These are phyloP conservation scores for Stagonosporopsis cucurbitacearum DNA, from an alignment of 2,329 filamentous ascomycete genomes.

Conservation along the genomic window DNA sequence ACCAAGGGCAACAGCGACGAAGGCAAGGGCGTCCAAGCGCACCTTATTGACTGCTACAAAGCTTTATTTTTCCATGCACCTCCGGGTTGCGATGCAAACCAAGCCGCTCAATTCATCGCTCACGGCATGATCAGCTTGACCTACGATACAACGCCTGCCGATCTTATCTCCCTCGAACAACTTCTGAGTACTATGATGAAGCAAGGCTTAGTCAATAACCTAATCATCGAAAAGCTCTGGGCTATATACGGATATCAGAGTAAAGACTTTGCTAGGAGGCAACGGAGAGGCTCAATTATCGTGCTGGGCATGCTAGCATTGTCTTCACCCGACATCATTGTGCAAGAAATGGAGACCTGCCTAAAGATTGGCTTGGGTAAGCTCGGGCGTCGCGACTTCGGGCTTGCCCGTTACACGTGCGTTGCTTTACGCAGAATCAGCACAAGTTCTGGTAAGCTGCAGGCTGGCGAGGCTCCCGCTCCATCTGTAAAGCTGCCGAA, in stretches of 20 bases:
- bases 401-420: conserved; percentile 93
- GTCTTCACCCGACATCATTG: conserved; percentile 89
- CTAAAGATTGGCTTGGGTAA: conserved; percentile 84
- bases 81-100: conserved; percentile 83
- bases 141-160: conserved; percentile 91
- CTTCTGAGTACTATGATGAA: conserved; percentile 98
- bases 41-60: conserved; percentile 96
- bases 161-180: conserved; percentile 94
- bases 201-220: conserved; percentile 80
- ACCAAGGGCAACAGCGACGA: conserved; percentile 99
- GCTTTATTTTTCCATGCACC: conserved; percentile 96
- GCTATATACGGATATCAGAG: conserved; percentile 95
- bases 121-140: conserved; percentile 99
- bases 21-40: conserved; percentile 95
- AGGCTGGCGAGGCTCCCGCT: conserved; percentile 60
- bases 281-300: conserved; percentile 92
- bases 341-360: conserved; percentile 95
- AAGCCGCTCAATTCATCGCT: conserved; percentile 93
- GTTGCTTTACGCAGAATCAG: conserved; percentile 91
- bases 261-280: conserved; percentile 84
- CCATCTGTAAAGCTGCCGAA: conserved; percentile 80
- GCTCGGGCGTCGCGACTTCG: conserved; percentile 80
- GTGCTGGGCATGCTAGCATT: conserved; percentile 95
- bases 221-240: conserved; percentile 92
- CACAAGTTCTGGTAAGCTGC: conserved; percentile 71